Base-by-base conservation (phyloP, 768 basidiomycete species). In the Lentinula boryana region DNA sequence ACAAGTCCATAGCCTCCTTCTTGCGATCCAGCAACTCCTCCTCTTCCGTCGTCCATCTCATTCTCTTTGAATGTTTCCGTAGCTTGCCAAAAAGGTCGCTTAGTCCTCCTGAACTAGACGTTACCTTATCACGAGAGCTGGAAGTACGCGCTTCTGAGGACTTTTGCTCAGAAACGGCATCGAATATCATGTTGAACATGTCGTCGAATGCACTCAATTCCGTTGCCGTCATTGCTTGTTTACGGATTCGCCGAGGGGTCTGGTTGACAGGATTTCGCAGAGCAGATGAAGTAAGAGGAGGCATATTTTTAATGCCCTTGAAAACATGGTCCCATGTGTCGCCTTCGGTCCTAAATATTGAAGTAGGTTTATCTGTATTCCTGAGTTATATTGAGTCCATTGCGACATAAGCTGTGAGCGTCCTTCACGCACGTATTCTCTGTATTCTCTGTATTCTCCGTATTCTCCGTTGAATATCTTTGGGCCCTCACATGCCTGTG, bases 101-200 rank as follows among this genome's bases (percentile, higher is more conserved):
- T 40, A 82, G 69, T 36, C 71, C 64, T 35, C 67, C 63, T 10
- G 46, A n/a, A 40, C 70, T 69, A 23, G 72, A 64, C 36, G 13
- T 8, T 18, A 62, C 62, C 32, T 68, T 62, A 12, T 56, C 53
- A 23, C 35, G 40, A 21, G 33, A n/a, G 23, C 32, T 23, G 2
- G 53, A 43, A n/a, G 53, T 50, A 15, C 43, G 38, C 21, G 48
- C 57, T 13, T 64, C 62, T 31, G 49, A 27, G 8, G 61, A 32
- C 38, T 72, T 74, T 23, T 74, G 70, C 52, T 74, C 72, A 40
- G 75, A 73, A 60, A 76, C 77, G 15, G 82, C 81, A 51, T 82
- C 76, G 68, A 91, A 89, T 40, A 91, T 84, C 72, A 87, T 71
- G 65, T 84, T 78, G 65, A 91, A 89, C 81, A 91, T 87, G 33